Evolutionary conservation across 2,329 filamentous ascomycete species (phyloP).

Genomic region (Thelonectria rubi): DNA sequence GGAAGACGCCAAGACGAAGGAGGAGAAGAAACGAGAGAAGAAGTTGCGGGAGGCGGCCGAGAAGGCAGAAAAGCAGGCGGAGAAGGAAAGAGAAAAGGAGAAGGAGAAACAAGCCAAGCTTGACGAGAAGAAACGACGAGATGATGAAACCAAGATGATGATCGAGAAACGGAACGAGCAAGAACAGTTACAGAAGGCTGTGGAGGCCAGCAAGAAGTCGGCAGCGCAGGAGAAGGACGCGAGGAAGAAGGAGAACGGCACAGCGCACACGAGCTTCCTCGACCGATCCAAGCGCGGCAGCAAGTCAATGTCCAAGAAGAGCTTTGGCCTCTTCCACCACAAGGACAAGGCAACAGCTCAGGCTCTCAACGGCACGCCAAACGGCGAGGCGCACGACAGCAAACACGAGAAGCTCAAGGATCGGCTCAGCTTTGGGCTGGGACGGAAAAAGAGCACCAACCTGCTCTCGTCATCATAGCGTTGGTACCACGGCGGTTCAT

Average conservation of each 20-base stretch:
- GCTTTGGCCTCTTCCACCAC: constrained; percentile 70
- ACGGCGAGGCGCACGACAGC: constrained; percentile 33
- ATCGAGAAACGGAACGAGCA: constrained; percentile 65
- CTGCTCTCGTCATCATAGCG: constrained; percentile 43
- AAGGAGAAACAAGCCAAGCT: constrained; percentile 57
- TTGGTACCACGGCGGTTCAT: not conserved
- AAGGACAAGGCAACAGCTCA: constrained; percentile 56
- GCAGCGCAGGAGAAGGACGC: constrained; percentile 62
- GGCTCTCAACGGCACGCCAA: constrained; percentile 32
- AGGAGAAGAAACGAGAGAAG: constrained; percentile 72
- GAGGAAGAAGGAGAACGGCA: constrained; percentile 52
- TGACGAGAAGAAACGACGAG: constrained; percentile 51
- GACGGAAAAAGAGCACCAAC: constrained; percentile 75
- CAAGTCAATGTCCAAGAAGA: constrained; percentile 82
- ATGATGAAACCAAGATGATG: constrained; percentile 65
- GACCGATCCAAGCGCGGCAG: constrained; percentile 75
- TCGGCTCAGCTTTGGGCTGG: constrained; percentile 72
- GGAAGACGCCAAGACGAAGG: constrained; percentile 58
- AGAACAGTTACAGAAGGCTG: constrained; percentile 67
- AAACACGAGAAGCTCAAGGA: constrained; percentile 67
- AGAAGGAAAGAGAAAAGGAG: constrained; percentile 47
- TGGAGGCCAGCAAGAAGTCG: constrained; percentile 72
- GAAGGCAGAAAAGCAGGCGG: constrained; percentile 66
- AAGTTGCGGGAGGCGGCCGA: constrained; percentile 68
- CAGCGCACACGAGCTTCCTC: constrained; percentile 60